phyloP scores from a whole-genome alignment of 768 basidiomycete species.

The Calocera viscosa region DNA sequence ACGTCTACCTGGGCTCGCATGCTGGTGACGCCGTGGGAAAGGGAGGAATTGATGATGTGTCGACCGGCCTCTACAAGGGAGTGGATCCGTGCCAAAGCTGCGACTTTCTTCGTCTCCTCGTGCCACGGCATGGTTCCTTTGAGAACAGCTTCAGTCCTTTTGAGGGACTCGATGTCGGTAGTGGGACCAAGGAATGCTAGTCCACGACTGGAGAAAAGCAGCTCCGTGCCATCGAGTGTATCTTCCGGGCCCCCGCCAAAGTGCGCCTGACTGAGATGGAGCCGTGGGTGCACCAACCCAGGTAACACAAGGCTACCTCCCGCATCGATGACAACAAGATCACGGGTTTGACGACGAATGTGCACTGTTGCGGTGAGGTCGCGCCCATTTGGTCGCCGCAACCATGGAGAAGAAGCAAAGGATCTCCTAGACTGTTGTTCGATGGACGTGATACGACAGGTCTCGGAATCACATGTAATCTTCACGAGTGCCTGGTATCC shows the following conservation, averaged over 20 bases:
- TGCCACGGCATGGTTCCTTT: neutral
- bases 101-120: neutral
- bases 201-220: neutral
- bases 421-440: neutral
- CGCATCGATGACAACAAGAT: neutral
- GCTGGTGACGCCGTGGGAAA: constrained; percentile 38
- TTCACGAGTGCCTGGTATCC: neutral
- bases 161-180: neutral
- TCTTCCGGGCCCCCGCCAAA: neutral
- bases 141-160: neutral
- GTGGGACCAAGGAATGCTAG: neutral
- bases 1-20: constrained; percentile 62
- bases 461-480: neutral
- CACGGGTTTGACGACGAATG: neutral
- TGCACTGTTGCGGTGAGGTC: neutral
- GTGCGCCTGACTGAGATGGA: neutral
- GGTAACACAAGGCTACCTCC: neutral
- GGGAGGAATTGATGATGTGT: neutral
- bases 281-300: neutral
- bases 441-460: neutral
- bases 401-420: neutral
- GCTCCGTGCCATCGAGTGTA: neutral
- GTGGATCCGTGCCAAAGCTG: neutral
- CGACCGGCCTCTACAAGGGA: neutral
- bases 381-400: neutral